Evolutionary conservation across 106 monocot species (phyloP).

Genomic region (Allium fistulosum): DNA sequence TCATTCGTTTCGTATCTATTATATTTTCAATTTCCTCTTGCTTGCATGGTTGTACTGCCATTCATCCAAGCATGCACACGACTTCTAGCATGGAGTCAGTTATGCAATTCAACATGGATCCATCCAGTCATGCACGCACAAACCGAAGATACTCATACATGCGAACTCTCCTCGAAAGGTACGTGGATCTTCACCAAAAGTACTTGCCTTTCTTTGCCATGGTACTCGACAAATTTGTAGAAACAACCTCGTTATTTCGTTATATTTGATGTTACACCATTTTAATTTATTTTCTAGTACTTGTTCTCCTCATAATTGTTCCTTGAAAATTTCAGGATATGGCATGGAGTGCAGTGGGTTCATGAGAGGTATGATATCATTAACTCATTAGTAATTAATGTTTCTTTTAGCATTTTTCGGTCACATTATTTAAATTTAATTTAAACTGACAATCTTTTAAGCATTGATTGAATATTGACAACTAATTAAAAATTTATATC

Average conservation of each 20-base stretch:
- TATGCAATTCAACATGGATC: too few species aligned
- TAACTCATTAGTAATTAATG: neutral
- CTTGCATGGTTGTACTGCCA: too few species aligned
- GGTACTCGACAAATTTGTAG: constrained; percentile 12
- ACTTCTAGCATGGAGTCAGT: too few species aligned
- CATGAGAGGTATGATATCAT: constrained; percentile 56
- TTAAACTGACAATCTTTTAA: neutral
- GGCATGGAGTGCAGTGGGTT: constrained; percentile 82
- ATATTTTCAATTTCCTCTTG: too few species aligned
- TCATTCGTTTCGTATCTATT: too few species aligned
- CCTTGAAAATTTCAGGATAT: constrained; percentile 30
- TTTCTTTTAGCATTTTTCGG: neutral
- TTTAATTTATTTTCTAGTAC: neutral
- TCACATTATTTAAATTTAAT: neutral
- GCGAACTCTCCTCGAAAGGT: too few species aligned
- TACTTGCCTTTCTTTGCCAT: constrained; percentile 96
- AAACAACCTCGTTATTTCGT: neutral
- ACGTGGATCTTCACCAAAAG: constrained; percentile 52
- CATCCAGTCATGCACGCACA: too few species aligned
- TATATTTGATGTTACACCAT: neutral
- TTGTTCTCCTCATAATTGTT: neutral
- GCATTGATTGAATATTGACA: neutral
- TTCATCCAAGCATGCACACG: constrained; percentile 93
- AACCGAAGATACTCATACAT: too few species aligned
- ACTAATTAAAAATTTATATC: neutral